These are phyloP conservation scores for Protomyces gravidus DNA, from an alignment of 1,139 yeast genomes.

Conservation along the genomic window DNA sequence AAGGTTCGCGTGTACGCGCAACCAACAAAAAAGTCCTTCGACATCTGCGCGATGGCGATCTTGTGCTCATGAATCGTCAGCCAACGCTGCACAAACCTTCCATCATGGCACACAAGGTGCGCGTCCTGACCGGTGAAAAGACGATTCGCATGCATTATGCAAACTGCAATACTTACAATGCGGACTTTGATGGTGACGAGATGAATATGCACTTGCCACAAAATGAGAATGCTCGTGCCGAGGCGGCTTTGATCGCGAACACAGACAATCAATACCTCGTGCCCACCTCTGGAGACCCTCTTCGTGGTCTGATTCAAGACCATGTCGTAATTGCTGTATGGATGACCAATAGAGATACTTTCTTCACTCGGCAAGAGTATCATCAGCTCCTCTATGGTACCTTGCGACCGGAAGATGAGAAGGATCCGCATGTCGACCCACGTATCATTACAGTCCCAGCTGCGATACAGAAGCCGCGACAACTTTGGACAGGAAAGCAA, in stretches of 20 bases:
- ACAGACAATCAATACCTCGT: conserved; percentile 96
- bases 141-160: conserved; percentile 96
- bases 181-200: conserved; percentile 99
- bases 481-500: conserved; percentile 99
- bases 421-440: conserved; percentile 36
- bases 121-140: conserved; percentile 95
- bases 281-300: conserved; percentile 96
- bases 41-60: conserved; percentile 91
- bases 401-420: conserved; percentile 86
- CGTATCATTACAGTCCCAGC: conserved; percentile 83
- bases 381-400: conserved; percentile 93
- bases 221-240: conserved; percentile 95
- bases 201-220: conserved; percentile 99
- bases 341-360: conserved; percentile 88
- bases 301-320: conserved; percentile 98
- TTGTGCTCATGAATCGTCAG: conserved; percentile 97
- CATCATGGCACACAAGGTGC: conserved; percentile 98
- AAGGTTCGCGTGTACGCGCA: conserved; percentile 44
- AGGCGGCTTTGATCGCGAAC: conserved; percentile 89
- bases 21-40: conserved; percentile 88
- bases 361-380: conserved; percentile 84
- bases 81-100: conserved; percentile 99
- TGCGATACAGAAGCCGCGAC: conserved; percentile 76
- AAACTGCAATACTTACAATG: conserved; percentile 97
- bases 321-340: conserved; percentile 98